Base-by-base conservation (phyloP, 2,329 filamentous ascomycete genomes). In the Apiospora saccharicola region DNA sequence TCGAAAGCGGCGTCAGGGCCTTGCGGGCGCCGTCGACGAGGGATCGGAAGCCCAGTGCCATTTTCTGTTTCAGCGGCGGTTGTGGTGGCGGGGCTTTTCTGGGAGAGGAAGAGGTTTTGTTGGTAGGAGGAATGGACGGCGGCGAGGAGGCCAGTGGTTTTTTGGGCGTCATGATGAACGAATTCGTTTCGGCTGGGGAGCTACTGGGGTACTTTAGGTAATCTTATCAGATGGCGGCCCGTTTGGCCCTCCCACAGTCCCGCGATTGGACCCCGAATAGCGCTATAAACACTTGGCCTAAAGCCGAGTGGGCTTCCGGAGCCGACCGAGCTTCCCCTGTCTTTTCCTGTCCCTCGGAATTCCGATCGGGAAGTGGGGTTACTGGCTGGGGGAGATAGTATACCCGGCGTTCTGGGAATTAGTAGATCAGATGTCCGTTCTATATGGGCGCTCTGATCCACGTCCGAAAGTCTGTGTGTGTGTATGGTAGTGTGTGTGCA, bases 21-120 rank as follows among this genome's bases (percentile, higher is more conserved):
- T 80, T 80, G 77, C 79, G 79, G 73, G 83, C 82, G 70, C 81
- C 78, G 69, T 78, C 80, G 69, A 86, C 76, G 34, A 86, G 76
- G 24, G 82, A 83, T 70, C 82, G 82, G 74, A 87, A 76, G 8
- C 84, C 83, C 22, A 83, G 76, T 7, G 86, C 82, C 85, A 86
- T 86, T 68, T 76, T 76, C 67, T 76, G 75, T 46, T 78, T 77
- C 19, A 77, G 71, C 24, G 76, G 77, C n/a, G 75, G 75, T 71
- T 68, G 57, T 41, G 10, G 24, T 7, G 57, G 57, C 24, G 34
- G 30, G 5, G 67, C 26, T 30, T 24, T 19, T 14, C 44, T 47
- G 4, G 51, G 24, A 22, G 71, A 26, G 34, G 71, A 37, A 24
- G 22, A 51, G 13, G 61, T 22, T 19, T 41, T 41, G 16, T 30